Conservation (phyloP, 306 rosid genomes). For the Potentilla sterilis region DNA sequence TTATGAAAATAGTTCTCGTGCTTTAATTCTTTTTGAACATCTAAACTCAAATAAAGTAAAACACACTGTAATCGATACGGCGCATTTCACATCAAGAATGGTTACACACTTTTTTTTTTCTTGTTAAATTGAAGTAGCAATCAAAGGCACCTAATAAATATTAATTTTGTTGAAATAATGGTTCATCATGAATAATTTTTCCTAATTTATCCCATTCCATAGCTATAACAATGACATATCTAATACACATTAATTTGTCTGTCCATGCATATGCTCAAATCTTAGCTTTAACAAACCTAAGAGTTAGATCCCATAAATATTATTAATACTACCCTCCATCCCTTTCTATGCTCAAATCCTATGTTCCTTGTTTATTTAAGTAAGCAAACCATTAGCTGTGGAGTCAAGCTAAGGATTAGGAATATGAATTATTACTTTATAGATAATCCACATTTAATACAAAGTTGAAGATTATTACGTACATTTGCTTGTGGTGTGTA, state of each 20-base stretch:
- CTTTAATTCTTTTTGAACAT: too few relatives aligned
- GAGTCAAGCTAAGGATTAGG: background rate
- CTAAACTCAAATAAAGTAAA: too few relatives aligned
- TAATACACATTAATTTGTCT: too few relatives aligned
- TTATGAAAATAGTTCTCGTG: background rate
- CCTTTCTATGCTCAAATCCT: background rate
- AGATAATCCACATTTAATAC: constrained; percentile 10
- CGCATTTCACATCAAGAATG: too few relatives aligned
- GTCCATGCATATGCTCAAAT: background rate
- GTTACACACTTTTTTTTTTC: too few relatives aligned
- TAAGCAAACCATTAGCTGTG: constrained; percentile 5
- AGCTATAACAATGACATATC: background rate
- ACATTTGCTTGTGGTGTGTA: background rate
- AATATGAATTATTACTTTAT: constrained; percentile 4
- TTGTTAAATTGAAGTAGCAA: background rate
- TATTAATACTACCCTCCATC: background rate
- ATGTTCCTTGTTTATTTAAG: constrained; percentile 6
- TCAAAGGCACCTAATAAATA: background rate
- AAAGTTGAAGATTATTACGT: background rate
- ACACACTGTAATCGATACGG: too few relatives aligned
- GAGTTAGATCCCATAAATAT: background rate
- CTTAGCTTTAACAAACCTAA: background rate
- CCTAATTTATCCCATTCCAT: background rate
- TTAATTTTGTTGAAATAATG: background rate
- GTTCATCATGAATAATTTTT: background rate